Conservation (phyloP, 306 rosid genomes). For the Corylus americana region DNA sequence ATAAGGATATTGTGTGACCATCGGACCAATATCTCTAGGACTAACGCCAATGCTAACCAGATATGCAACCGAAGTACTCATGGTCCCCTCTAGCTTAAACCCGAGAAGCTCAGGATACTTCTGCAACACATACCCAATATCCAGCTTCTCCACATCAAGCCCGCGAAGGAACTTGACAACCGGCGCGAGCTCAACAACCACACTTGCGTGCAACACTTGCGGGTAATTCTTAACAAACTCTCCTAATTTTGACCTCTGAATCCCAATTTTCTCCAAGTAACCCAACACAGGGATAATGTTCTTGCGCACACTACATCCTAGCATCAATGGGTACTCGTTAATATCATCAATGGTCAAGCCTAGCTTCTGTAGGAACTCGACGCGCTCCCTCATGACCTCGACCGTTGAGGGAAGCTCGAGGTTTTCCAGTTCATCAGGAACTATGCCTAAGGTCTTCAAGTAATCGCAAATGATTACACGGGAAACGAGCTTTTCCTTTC, state of each 20-base stretch:
- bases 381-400: conserved; percentile 82
- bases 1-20: conserved; percentile 89
- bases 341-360: conserved; percentile 78
- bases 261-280: conserved; percentile 89
- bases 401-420: conserved; percentile 87
- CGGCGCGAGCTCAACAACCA: conserved; percentile 91
- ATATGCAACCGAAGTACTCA: conserved; percentile 96
- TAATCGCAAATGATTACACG: conserved; percentile 79
- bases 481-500: conserved; percentile 89
- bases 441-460: conserved; percentile 72
- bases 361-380: conserved; percentile 76
- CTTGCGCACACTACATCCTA: conserved; percentile 84
- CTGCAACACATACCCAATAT: conserved; percentile 81
- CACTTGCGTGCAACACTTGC: conserved; percentile 91
- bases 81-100: conserved; percentile 93
- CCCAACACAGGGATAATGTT: conserved; percentile 84
- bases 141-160: conserved; percentile 81
- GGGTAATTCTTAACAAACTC: conserved; percentile 76
- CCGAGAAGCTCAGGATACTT: conserved; percentile 94
- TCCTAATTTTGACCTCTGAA: conserved; percentile 68
- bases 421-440: conserved; percentile 78
- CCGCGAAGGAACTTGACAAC: conserved; percentile 87
- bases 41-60: conserved; percentile 87
- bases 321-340: conserved; percentile 73
- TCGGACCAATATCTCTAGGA: conserved; percentile 93